Evolutionary conservation across 1,139 yeast genomes (phyloP).

Genomic region (Lodderomyces metapsilosis): DNA sequence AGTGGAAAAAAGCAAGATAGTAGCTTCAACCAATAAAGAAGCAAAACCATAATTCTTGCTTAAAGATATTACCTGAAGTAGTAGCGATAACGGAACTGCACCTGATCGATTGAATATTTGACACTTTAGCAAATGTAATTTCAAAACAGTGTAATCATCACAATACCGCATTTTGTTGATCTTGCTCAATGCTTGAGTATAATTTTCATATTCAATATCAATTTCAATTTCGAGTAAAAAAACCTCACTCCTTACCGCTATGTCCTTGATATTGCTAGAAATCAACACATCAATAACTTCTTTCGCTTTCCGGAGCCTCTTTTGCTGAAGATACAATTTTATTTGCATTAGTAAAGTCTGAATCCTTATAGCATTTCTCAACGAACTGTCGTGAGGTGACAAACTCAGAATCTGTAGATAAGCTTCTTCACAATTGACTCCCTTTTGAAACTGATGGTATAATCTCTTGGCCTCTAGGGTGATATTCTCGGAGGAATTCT

Average conservation of each 20-base stretch:
- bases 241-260: slow-evolving; percentile 31
- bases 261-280: slow-evolving; percentile 29
- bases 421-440: slow-evolving; percentile 36
- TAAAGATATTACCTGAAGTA: slow-evolving; percentile 43
- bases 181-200: slow-evolving; percentile 34
- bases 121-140: slow-evolving; percentile 46
- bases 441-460: slow-evolving; percentile 31
- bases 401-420: slow-evolving; percentile 28
- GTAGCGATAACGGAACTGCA: slow-evolving; percentile 40
- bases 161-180: slow-evolving; percentile 20
- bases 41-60: slow-evolving; percentile 42
- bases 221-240: slow-evolving; percentile 27
- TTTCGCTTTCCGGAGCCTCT: slow-evolving; percentile 30
- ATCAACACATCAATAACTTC: slow-evolving; percentile 20
- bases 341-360: slow-evolving; percentile 36
- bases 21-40: slow-evolving; percentile 39
- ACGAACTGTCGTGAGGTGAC: slow-evolving; percentile 21
- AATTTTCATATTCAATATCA: slow-evolving; percentile 29
- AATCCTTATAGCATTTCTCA: slow-evolving; percentile 38
- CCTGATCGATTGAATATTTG: slow-evolving; percentile 36
- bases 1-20: slow-evolving; percentile 36
- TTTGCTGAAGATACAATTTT: slow-evolving; percentile 36
- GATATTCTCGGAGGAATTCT: slow-evolving; percentile 36
- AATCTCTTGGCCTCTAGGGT: slow-evolving; percentile 40
- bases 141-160: slow-evolving; percentile 40